Evolutionary conservation across 345 rosid genomes (phyloP), one percentile per base, ranked within the genome.

Genomic region (Psidium guajava): DNA sequence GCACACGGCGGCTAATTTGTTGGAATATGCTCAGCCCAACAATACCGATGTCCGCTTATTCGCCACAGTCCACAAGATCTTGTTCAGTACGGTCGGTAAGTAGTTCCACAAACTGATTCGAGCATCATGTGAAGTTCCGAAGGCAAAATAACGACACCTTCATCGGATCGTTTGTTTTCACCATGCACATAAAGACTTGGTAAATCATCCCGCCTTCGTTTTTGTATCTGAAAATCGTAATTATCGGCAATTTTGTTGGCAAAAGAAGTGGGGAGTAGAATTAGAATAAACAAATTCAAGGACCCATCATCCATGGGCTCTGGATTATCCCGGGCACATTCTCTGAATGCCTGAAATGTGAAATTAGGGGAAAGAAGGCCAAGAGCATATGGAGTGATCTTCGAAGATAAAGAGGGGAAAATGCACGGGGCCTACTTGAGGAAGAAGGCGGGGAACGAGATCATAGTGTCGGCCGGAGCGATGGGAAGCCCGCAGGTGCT

Each of bases 401-500:
- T 90, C 82, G 85, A 85, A 83, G 99, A 94, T 82, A 85, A 69
- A 1, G n/a, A 8, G 14, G 98, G 97, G 82, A 54, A 18, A 28
- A 87, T 74, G 55, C 96, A 91, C 87, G 89, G 84, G 64, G 98
- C 90, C 3, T 87, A 89, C 53, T 86, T 93, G 77, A 88, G 42
- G 9, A 87, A 84, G 36, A 84, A 87, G 49, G 40, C 75, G 2
- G 90, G 74, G 87, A 95, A 86, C 77, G 99, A 96, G 91, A 88
- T 95, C 56, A 92, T 96, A 36, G 16, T 93, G 81, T 88, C 99
- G 0, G 96, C 99, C 0, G 98, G 99, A 0, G 98, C 99, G 51
- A 50, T 96, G 0, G 98, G 98, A 51, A 96, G 99, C 91, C 99
- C 98, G 8, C 98, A 94, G 24, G 47, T 94, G 44, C 73, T 96